Evolutionary conservation across 1,284 basidiomycete genomes (phyloP), one percentile per base, ranked within the genome.

Genomic region (Malassezia yamatoensis): DNA sequence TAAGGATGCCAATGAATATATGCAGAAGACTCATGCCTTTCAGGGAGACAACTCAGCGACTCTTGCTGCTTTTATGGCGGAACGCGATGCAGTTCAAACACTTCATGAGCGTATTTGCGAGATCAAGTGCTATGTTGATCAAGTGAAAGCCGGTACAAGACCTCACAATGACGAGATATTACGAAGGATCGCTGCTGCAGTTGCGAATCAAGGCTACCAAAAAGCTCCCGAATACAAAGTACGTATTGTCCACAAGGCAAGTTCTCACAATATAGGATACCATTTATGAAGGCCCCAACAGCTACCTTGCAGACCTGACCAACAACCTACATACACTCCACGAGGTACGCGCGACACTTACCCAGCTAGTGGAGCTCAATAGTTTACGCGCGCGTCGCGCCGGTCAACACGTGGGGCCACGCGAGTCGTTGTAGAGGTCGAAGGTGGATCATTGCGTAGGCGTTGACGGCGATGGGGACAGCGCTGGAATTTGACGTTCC

Each of bases 61-160:
- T 74, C 83, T 91, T 62, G 85, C 87, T 0, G 85, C 88, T 76
- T 77, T 96, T 43, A 84, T 86, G 48, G 86, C 88, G 4, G 90
- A 96, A 76, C 81, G 89, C 60, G 88, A 89, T 49, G 90, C 91
- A 9, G 85, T 96, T 49, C 85, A 88, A 68, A 94, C 94, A 89
- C 80, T 96, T 56, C 83, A 90, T 64, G 88, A 93, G 65, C 83
- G 90, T 49, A 87, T 96, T 52, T 66, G 83, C 41, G 77, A 89
- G 1, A 81, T 96, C 6, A 82, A 87, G 13, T 81, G 84, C 72
- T 96, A 96, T 75, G 42, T 60, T 4, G 42, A 42, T 12, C 29
- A 43, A 32, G 45, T 58, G 12, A 24, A 29, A 11, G 16, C 15
- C 3, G 59, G 55, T 8, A 18, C n/a, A 7, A 1, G 21, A 2